Evolutionary conservation across 805 yeast species (phyloP).

Genomic region (Suhomyces sp.): DNA sequence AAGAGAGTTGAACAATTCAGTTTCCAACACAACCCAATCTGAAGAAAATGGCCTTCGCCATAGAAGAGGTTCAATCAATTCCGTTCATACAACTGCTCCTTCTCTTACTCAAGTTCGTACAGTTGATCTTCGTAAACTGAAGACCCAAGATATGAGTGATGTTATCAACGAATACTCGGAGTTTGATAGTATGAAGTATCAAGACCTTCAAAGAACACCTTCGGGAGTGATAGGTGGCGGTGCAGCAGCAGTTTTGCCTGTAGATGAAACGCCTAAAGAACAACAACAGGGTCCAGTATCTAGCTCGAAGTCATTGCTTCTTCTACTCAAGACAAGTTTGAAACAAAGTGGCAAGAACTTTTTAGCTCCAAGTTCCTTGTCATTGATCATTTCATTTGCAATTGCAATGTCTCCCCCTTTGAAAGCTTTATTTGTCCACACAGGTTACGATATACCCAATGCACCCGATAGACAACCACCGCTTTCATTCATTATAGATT

Average conservation of each 20-base stretch:
- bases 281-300: not conserved
- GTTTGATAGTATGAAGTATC: slow-evolving; percentile 30
- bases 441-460: slow-evolving; percentile 48
- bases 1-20: slow-evolving; percentile 7
- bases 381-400: slow-evolving; percentile 61
- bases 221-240: slow-evolving; percentile 14
- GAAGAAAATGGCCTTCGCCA: slow-evolving; percentile 4
- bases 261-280: not conserved
- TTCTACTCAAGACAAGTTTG: not conserved
- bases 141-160: slow-evolving; percentile 35
- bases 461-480: slow-evolving; percentile 91
- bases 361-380: slow-evolving; percentile 66
- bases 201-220: slow-evolving; percentile 17
- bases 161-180: slow-evolving; percentile 48
- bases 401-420: slow-evolving; percentile 85
- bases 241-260: slow-evolving; percentile 10
- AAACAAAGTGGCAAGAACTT: slow-evolving; percentile 43
- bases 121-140: slow-evolving; percentile 22
- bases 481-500: slow-evolving; percentile 79
- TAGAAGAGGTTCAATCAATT: slow-evolving; percentile 5
- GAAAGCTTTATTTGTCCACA: slow-evolving; percentile 48
- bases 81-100: slow-evolving; percentile 10
- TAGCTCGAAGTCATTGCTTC: not conserved
- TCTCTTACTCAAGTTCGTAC: slow-evolving; percentile 19
- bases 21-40: slow-evolving; percentile 7